Conservation (phyloP, 305 asterid species). For the Rubia tinctorum region DNA sequence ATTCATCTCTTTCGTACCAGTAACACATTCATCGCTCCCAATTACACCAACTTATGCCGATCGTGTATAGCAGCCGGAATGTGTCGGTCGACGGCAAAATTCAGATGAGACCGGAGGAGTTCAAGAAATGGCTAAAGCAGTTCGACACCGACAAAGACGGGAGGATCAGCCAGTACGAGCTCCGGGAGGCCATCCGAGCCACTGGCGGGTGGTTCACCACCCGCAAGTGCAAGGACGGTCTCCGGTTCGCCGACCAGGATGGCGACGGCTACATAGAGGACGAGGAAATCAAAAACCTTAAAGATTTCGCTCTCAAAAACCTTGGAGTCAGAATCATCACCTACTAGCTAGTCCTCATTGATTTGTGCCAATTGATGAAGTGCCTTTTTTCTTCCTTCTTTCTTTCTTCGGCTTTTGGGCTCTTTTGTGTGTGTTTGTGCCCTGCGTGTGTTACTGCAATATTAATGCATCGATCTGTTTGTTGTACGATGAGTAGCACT, state of each 20-base stretch:
- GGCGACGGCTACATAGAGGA: slow-evolving; percentile 41
- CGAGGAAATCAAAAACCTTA: slow-evolving; percentile 31
- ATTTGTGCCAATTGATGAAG: not conserved
- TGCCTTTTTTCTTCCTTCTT: not conserved
- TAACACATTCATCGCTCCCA: not conserved
- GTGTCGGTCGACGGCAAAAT: slow-evolving; percentile 19
- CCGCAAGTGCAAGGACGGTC: slow-evolving; percentile 18
- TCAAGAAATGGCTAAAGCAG: slow-evolving; percentile 25
- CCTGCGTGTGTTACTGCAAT: not conserved
- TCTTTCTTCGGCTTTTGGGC: not conserved
- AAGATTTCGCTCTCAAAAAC: slow-evolving; percentile 34
- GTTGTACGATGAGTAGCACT: not conserved
- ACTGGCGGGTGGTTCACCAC: slow-evolving; percentile 29
- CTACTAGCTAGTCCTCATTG: not conserved
- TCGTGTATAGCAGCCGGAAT: not conserved
- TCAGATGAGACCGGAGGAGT: slow-evolving; percentile 26
- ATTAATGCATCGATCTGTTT: not conserved
- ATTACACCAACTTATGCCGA: not conserved
- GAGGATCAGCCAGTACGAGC: slow-evolving; percentile 22
- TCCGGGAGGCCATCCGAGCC: slow-evolving; percentile 20
- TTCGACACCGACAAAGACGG: slow-evolving; percentile 21
- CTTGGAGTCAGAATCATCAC: slow-evolving; percentile 19
- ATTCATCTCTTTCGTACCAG: too few relatives aligned
- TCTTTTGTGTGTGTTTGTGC: not conserved
- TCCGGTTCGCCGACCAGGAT: slow-evolving; percentile 36